phyloP scores from a whole-genome alignment of 139 green algal genomes.

The Micractinium conductrix region DNA sequence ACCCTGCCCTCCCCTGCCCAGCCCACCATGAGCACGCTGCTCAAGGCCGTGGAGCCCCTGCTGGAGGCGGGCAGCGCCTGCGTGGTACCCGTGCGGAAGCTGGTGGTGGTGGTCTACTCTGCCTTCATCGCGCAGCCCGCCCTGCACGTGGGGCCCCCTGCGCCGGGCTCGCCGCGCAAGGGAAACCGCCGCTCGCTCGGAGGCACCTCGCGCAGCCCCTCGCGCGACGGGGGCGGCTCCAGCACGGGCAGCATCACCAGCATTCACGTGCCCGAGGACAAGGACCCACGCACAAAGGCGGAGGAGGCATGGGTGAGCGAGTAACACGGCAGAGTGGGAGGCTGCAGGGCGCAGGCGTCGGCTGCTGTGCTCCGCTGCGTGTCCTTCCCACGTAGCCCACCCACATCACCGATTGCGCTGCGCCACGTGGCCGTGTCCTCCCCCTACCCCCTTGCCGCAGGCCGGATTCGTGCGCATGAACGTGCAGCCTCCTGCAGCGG shows the following conservation, averaged over 20 bases:
- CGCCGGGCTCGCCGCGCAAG: background rate
- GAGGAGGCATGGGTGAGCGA: no score
- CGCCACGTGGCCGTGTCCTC: background rate
- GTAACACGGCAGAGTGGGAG: no score
- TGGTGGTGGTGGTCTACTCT: constrained; percentile 12
- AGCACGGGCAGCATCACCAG: no score
- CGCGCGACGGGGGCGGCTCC: no score
- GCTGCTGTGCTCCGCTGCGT: background rate
- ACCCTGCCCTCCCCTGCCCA: background rate
- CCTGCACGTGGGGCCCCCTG: background rate
- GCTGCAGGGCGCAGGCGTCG: background rate
- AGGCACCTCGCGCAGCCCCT: no score
- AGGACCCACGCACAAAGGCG: no score
- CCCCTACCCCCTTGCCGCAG: background rate
- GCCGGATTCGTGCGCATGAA: background rate
- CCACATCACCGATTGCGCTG: background rate
- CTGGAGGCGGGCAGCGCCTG: background rate
- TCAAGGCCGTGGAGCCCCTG: constrained; percentile 5
- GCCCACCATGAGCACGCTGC: background rate
- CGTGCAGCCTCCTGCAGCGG: background rate
- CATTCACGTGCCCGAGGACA: no score
- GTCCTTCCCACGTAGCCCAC: background rate
- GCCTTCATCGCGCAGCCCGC: background rate
- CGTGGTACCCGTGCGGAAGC: background rate
- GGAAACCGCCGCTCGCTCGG: background rate